A percentile compares a stretch with the other conserved stretches of the same genome.
These are phyloP conservation scores for Phaeotremella skinneri DNA, from an alignment of 768 basidiomycete species.

Conservation along the genomic window DNA sequence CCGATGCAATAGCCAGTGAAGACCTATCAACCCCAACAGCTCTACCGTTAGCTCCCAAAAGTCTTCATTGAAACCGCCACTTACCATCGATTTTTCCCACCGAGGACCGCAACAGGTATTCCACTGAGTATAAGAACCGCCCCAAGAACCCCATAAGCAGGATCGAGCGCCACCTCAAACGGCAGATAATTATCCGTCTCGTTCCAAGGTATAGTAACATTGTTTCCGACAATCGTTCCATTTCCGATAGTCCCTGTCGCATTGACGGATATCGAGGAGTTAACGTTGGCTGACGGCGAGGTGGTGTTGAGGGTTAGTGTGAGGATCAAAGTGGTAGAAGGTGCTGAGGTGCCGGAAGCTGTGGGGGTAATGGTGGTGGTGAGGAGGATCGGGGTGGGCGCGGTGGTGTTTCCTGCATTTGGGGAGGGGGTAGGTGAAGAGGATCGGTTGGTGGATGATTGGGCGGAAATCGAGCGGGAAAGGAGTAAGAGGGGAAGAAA, in stretches of 20 bases:
- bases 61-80: constrained; percentile 41
- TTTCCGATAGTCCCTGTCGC: neutral
- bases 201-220: constrained; percentile 38
- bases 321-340: constrained; percentile 48
- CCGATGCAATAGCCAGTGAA: constrained; percentile 88
- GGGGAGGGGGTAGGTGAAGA: no score
- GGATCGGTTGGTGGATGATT: no score
- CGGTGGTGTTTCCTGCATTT: no score
- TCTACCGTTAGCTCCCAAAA: constrained; percentile 17
- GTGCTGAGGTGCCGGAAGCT: no score
- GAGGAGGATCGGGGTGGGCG: no score
- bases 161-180: constrained; percentile 69
- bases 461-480: no score
- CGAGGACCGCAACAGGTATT: constrained; percentile 82
- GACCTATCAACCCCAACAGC: constrained; percentile 59
- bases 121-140: constrained; percentile 85
- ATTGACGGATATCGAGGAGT: constrained; percentile 16
- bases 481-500: no score
- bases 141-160: constrained; percentile 85
- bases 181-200: constrained; percentile 49
- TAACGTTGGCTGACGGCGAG: constrained; percentile 4
- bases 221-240: constrained; percentile 21
- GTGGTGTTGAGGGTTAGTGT: constrained; percentile 39
- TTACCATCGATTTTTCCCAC: constrained; percentile 93
- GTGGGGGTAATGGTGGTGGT: no score